Evolutionary conservation across 2,329 filamentous ascomycete species (phyloP).

Genomic region (Corynespora cassiicola): DNA sequence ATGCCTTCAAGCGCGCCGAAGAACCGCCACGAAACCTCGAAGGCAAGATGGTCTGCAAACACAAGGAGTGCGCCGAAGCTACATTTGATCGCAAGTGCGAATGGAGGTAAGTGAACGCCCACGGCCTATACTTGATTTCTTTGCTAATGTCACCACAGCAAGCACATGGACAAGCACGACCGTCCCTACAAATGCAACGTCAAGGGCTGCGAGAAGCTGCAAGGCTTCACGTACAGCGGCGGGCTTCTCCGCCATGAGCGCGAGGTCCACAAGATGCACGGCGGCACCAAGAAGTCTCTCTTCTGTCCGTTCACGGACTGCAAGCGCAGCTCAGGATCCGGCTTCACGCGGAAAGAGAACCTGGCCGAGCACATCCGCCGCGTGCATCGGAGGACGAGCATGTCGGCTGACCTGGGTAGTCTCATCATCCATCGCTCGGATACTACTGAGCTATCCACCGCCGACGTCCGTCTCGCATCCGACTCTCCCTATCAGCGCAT

Average conservation of each 20-base stretch:
- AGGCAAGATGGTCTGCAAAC: constrained; percentile 78
- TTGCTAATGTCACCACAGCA: constrained; percentile 60
- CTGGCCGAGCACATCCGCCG: constrained; percentile 90
- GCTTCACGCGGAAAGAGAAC: constrained; percentile 93
- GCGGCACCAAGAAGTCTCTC: constrained; percentile 84
- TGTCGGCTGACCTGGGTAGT: constrained; percentile 42
- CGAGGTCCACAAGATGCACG: constrained; percentile 90
- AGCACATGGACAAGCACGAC: constrained; percentile 99
- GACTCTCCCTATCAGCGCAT: constrained; percentile 32
- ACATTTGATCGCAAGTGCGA: constrained; percentile 86
- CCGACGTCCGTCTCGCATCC: constrained; percentile 25
- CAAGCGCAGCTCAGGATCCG: constrained; percentile 86
- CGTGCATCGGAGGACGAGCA: constrained; percentile 66
- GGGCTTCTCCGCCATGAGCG: constrained; percentile 88
- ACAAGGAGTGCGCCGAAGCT: constrained; percentile 70
- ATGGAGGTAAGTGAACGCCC: constrained; percentile 77
- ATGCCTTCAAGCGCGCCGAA: constrained; percentile 48
- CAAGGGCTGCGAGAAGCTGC: constrained; percentile 86
- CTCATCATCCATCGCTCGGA: constrained; percentile 35
- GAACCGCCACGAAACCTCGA: constrained; percentile 69
- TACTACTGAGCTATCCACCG: constrained; percentile 21
- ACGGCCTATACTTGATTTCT: constrained; percentile 26
- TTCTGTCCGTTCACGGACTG: constrained; percentile 87
- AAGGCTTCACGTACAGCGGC: constrained; percentile 93
- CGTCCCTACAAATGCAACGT: constrained; percentile 86